Base-by-base conservation (phyloP, 2,329 filamentous ascomycete genomes). In the Aspergillus pseudoterreus region DNA sequence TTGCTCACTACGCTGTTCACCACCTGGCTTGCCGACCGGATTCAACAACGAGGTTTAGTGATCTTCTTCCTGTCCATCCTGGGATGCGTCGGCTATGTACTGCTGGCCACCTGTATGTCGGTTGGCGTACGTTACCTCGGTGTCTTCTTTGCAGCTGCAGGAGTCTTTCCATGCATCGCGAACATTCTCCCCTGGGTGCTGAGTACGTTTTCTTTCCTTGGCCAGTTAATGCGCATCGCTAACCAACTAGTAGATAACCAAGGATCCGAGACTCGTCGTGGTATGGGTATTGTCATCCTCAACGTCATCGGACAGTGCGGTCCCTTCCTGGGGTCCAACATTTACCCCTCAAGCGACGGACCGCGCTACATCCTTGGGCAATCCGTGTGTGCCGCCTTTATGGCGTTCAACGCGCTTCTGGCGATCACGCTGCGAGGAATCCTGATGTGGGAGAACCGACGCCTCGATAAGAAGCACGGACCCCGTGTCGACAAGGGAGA, bases 111-210 rank as follows among this genome's bases (percentile, higher is more conserved):
- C 0, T 78, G 79, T 24, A 73, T 72, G 15, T 81, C 62, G 2
- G 73, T 77, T 3, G 75, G 70, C 2, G 71, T 74, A 4, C 71
- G 77, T n/a, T 82, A 82, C 60, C 71, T 76, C 39, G 78, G 76
- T 3, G 74, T 79, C 1, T 81, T 79, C 63, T 61, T 81, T 12
- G 82, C 82, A 4, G 80, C 83, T 0, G 77, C 75, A 2, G 83
- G 84, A 10, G 80, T 90, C 21, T 85, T 90, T 43, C 82, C 85
- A 0, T 81, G 80, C 60, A 83, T 90, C 32, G 82, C 83, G 3
- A 87, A 88, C 56, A 85, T 87, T 8, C 79, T 90, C 33, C 85
- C 86, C 0, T 87, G 86, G 67, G 85, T 87, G 1, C 68, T 86
- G 2, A 80, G 72, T 73, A 64, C 54, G 68, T 64, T 27, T 27